Percentiles rank a stretch among this genome's conserved stretches.
phyloP scores from a whole-genome alignment of 129 eudicot species.

The Escallonia rubra region DNA sequence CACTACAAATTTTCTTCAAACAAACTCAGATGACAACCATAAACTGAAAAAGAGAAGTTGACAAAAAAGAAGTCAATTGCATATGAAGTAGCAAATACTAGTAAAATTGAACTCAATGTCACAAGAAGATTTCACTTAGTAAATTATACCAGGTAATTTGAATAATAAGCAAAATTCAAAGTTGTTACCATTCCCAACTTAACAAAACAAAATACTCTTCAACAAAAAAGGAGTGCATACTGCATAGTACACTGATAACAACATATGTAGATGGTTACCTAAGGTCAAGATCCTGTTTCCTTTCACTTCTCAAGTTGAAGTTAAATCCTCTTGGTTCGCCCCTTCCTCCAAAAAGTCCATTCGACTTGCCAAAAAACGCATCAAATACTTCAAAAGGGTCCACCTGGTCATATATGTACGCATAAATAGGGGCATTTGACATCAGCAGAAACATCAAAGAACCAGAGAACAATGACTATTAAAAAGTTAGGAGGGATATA shows the following conservation, averaged over 20 bases:
- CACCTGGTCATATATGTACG: constrained; percentile 34
- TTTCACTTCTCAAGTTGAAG: constrained; percentile 37
- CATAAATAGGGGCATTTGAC: not conserved
- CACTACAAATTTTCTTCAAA: no score
- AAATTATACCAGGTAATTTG: no score
- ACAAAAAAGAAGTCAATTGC: no score
- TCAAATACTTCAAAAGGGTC: constrained; percentile 86
- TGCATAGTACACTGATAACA: constrained; percentile 7
- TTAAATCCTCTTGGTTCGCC: constrained; percentile 45
- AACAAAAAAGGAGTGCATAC: no score
- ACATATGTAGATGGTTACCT: constrained; percentile 48
- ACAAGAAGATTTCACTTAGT: no score
- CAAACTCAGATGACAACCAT: no score
- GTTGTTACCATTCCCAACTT: no score
- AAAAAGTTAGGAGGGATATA: not conserved
- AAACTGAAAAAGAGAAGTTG: no score
- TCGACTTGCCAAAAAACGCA: constrained; percentile 69
- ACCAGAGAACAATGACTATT: not conserved
- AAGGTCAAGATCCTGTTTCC: constrained; percentile 55
- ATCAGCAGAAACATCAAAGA: constrained; percentile 2
- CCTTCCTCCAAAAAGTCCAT: constrained; percentile 58
- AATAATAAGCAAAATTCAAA: no score
- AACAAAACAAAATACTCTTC: no score
- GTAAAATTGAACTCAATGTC: no score
- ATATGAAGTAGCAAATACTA: no score